Evolutionary conservation across 2,329 filamentous ascomycete species (phyloP), one percentile per base, ranked within the genome.

Genomic region (Fusarium annulatum): DNA sequence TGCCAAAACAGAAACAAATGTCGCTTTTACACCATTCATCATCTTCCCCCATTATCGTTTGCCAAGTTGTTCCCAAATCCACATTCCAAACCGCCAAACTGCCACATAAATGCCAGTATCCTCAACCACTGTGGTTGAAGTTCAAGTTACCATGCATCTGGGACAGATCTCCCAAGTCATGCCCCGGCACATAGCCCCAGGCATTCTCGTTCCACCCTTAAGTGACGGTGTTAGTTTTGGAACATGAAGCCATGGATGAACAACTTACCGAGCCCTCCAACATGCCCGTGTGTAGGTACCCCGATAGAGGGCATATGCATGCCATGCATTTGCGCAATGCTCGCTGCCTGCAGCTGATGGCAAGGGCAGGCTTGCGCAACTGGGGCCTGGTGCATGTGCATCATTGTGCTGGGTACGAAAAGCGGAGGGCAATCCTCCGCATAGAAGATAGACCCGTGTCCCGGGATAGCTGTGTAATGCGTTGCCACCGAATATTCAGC

Each of bases 221-320:
- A 52, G 9, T 52, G 9, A 15, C 16, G 2, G 11, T 15, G 18
- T 52, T 11, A 52, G 30, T 34, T 7, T 19, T 19, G 6, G 9
- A 19, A 19, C n/a, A 34, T n/a, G 15, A 4, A 19, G 8, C 11
- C n/a, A 4, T 34, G n/a, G 2, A 15, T 34, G 10, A 5, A 9
- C 2, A 23, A 34, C 48, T 19, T 26, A 34, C 48, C 30, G 2
- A 34, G n/a, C 7, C 33, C 30, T 52, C 33, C 48, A 9, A n/a
- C 8, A 7, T 52, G 33, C 10, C n/a, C 30, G 16, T 15, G 3
- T 2, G 5, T 6, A 3, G 11, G n/a, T 3, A 9, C 12, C 3
- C 30, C n/a, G 5, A 52, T 26, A 19, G 30, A 23, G 11, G 16
- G 11, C 18, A 52, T 34, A 15, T 23, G 48, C 8, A 34, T 19